Base-by-base conservation (phyloP, 257 asterid genomes). In the Gentiana straminea region DNA sequence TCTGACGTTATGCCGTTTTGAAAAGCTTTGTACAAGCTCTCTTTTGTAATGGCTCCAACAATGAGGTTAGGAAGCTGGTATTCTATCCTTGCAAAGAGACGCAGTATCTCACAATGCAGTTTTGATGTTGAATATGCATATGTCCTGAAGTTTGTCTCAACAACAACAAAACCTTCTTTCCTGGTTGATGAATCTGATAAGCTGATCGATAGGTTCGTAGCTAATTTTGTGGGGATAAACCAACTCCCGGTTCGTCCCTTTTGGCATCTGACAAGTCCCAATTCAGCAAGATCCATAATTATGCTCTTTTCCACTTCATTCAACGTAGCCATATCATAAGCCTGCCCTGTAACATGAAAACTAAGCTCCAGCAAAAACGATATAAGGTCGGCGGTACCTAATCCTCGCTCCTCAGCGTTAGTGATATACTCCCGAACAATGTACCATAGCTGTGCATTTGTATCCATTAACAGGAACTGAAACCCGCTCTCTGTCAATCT, bases 391-490 rank as follows among this genome's bases (percentile, higher is more conserved):
- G 94, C 87, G 32, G 97, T 81, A 68, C 88, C 98, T 75, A 92
- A 82, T 32, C 97, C 98, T 53, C 68, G 83, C 63, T 92, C 98
- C 95, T 92, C 97, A 59, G 93, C 86, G 73, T 88, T 85, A 58
- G 69, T 81, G 64, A 92, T 92, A 74, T 88, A 92, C 76, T 92
- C 99, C 79, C 99, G 81, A 74, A 92, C 82, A 66, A 92, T 92
- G 81, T 85, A 92, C 98, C 98, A 92, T 70, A 92, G 89, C 66
- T 92, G 98, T 34, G 95, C 98, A 78, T 86, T 92, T 36, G 94
- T 92, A 39, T 92, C 98, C 98, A 92, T 85, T 77, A 92, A 97
- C 98, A 92, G 76, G 77, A 92, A 92, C 70, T 88, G 97, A 79
- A 92, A 92, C 55, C 99, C 99, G 60, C 94, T 82, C 68, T 85